Evolutionary conservation across 345 rosid species (phyloP).

Genomic region (Corchorus olitorius): DNA sequence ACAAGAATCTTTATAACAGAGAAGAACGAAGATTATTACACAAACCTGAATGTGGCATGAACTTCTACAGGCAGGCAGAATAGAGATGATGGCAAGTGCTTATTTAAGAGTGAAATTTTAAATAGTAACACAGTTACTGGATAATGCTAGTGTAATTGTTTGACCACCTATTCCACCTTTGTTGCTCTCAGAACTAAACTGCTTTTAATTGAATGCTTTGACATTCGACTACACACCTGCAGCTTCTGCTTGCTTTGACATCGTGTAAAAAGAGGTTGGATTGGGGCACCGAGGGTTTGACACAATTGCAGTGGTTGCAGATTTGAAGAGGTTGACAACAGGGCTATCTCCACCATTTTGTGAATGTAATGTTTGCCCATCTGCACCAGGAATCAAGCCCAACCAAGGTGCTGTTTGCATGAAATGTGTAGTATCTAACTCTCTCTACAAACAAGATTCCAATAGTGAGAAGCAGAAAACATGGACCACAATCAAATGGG

Average conservation of each 20-base stretch:
- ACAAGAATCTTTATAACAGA: constrained; percentile 20
- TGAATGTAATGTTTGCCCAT: constrained; percentile 82
- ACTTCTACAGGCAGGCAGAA: constrained; percentile 1
- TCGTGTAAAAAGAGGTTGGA: constrained; percentile 82
- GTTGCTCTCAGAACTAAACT: not conserved
- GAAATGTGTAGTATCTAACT: constrained; percentile 78
- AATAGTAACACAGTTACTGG: not conserved
- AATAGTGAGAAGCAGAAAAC: constrained; percentile 26
- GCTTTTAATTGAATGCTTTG: not conserved
- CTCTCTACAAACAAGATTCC: constrained; percentile 61
- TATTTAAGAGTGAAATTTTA: not conserved
- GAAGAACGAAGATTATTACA: constrained; percentile 9
- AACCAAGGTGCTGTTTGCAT: constrained; percentile 98
- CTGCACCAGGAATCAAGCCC: constrained; percentile 79
- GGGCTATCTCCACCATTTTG: constrained; percentile 92
- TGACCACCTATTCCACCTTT: constrained; percentile 1
- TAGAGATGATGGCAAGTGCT: not conserved
- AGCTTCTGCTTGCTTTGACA: constrained; percentile 99
- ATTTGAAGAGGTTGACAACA: constrained; percentile 80
- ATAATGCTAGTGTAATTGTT: not conserved
- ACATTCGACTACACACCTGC: constrained; percentile 56
- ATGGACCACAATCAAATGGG: constrained; percentile 14
- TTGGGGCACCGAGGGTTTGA: constrained; percentile 75
- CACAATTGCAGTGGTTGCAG: constrained; percentile 73
- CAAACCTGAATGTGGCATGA: not conserved